Evolutionary conservation across 208 protist species (phyloP), one percentile per base, ranked within the genome.

Genomic region (Wallacemonas sp.): DNA sequence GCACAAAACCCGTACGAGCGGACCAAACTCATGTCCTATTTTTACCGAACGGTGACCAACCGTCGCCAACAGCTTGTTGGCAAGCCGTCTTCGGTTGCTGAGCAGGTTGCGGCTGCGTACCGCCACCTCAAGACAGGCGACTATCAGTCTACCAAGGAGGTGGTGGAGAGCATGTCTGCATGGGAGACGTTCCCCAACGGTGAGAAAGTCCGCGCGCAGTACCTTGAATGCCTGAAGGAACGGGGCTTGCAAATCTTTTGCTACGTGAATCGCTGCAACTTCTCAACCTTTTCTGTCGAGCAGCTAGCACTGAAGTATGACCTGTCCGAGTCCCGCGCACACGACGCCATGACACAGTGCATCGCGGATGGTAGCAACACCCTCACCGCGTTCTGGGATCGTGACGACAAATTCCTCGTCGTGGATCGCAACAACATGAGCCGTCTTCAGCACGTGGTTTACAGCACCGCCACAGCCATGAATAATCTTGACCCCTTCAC

Each of bases 321-420:
- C 26, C 74, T 95, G 70, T 70, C 65, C 45, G 76, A 81, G 49
- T 72, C 71, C 58, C 66, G 82, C 15, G 84, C 93, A 38, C 86
- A 82, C 31, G 72, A 71, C 19, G 33, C 83, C 3, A 79, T 95
- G 39, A 93, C 86, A 60, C 76, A 80, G 42, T 80, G 91, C 47
- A 82, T 95, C 24, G 79, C 84, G 21, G 86, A 95, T 38, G 75
- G 76, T 58, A 84, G 71, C 67, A 85, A 72, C 46, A 62, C 79
- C 11, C 76, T 95, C 22, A 82, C 88, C 41, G 90, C 84, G 46
- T 90, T 88, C 72, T 95, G 90, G 87, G 90, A 95, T 58, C 82
- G 75, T 36, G 84, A 95, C 59, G 90, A 93, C 39, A 79, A 82
- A 49, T 91, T 77, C 70, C 74, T 95, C 34, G 81, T 82, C 62